Conservation (phyloP, 805 yeast genomes). For the Candida tibetensis region DNA sequence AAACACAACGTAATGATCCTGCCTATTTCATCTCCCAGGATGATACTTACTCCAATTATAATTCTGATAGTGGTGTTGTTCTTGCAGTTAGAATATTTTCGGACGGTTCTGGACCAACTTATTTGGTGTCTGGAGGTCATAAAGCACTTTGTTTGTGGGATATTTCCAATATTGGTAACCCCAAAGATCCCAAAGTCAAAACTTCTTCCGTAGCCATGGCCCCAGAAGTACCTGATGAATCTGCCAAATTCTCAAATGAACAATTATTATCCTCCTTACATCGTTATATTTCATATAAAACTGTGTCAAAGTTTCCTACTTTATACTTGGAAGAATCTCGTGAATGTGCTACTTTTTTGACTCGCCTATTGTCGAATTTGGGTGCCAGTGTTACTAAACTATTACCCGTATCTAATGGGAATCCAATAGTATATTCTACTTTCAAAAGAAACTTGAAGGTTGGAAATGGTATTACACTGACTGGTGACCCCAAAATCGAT, state of each 20-base stretch:
- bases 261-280: slow-evolving; percentile 60
- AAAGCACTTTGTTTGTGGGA: slow-evolving; percentile 75
- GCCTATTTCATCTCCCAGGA: slow-evolving; percentile 11
- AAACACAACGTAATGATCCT: slow-evolving; percentile 6
- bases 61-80: slow-evolving; percentile 41
- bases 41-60: slow-evolving; percentile 8
- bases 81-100: slow-evolving; percentile 53
- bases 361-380: slow-evolving; percentile 55
- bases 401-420: slow-evolving; percentile 71
- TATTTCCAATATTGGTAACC: slow-evolving; percentile 24
- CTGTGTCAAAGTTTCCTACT: slow-evolving; percentile 76
- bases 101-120: slow-evolving; percentile 35
- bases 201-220: background rate
- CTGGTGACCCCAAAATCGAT: too few species aligned
- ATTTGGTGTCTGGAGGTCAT: slow-evolving; percentile 69
- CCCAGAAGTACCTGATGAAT: slow-evolving; percentile 1
- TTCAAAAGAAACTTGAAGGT: slow-evolving; percentile 48
- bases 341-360: slow-evolving; percentile 76
- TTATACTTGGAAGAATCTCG: slow-evolving; percentile 73
- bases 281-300: slow-evolving; percentile 63
- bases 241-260: slow-evolving; percentile 46
- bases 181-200: background rate
- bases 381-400: slow-evolving; percentile 71
- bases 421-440: slow-evolving; percentile 79
- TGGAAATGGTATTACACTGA: background rate